Evolutionary conservation across 441 rosid genomes (phyloP).

Genomic region (Croton laevigatus): DNA sequence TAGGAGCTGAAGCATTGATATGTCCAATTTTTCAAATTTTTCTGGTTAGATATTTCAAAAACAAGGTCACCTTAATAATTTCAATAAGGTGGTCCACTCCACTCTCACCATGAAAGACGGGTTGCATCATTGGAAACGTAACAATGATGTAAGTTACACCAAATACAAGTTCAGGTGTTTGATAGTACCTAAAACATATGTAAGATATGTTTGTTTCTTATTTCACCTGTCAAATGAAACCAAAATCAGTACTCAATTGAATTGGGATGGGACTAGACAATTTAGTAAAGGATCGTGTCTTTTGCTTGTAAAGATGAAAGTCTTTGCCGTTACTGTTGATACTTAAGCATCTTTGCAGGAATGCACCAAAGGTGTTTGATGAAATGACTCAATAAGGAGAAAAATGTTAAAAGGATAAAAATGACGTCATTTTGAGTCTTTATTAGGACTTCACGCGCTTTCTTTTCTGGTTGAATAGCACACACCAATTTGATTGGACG

Average conservation of each 20-base stretch:
- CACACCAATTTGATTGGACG: no score
- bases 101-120: slow-evolving; percentile 83
- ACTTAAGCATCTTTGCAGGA: no score
- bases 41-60: not conserved
- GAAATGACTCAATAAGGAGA: no score
- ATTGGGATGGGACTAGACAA: no score
- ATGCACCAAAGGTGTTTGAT: no score
- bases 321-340: no score
- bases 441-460: no score
- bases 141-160: slow-evolving; percentile 90
- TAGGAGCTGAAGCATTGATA: not conserved
- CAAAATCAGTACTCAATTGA: slow-evolving; percentile 18
- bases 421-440: no score
- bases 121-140: slow-evolving; percentile 29
- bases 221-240: slow-evolving; percentile 55
- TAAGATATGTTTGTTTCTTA: slow-evolving; percentile 96
- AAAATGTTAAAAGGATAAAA: no score
- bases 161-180: slow-evolving; percentile 94
- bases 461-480: no score
- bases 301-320: no score
- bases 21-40: not conserved
- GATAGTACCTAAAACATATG: slow-evolving; percentile 93
- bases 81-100: slow-evolving; percentile 99
- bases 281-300: no score
- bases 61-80: slow-evolving; percentile 69